Base-by-base conservation (phyloP, 768 basidiomycete genomes). In the Suillus sp. region DNA sequence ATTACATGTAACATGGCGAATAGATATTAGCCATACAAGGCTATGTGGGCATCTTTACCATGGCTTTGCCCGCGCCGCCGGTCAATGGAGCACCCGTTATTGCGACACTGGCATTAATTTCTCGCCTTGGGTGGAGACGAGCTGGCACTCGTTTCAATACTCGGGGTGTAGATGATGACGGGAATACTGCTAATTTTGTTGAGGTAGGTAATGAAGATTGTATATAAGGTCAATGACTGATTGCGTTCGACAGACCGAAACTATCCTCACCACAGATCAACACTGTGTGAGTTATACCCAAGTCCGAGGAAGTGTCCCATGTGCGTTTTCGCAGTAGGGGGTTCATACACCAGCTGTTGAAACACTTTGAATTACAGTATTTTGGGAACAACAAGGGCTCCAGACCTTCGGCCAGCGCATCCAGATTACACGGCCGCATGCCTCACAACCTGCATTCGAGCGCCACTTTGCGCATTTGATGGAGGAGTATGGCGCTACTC, bases 101-200 rank as follows among this genome's bases (percentile, higher is more conserved):
- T 63, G 91, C 86, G 4, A 92, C 91, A 1, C 74, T 97, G 25
- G 86, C 89, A 4, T 77, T 99, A 62, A 90, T 98, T 57, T 94
- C 92, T 14, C 82, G 97, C 45, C 82, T 99, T 5, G 90, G 95
- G 11, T 96, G 93, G 89, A 96, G 94, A 77, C 84, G 96, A 67
- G 96, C 97, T 30, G 97, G 97, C 3, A 98, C 97, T 22, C 86
- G 97, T 43, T 99, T 99, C 79, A 98, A 97, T 74, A 95, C 95
- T 14, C 85, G 96, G 63, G 96, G 96, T 2, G 92, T 99, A 11
- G 96, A 98, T 71, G 96, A 97, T 72, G 92, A 95, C 66, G 95
- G 96, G 42, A 89, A 95, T 72, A 91, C 90, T 35, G 96, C 96
- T 37, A 98, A 98, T 72, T 98, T 97, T 75, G 96, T 96, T 8